phyloP scores from a whole-genome alignment of 2,329 filamentous ascomycete species.

The Neospermospora avenae region DNA sequence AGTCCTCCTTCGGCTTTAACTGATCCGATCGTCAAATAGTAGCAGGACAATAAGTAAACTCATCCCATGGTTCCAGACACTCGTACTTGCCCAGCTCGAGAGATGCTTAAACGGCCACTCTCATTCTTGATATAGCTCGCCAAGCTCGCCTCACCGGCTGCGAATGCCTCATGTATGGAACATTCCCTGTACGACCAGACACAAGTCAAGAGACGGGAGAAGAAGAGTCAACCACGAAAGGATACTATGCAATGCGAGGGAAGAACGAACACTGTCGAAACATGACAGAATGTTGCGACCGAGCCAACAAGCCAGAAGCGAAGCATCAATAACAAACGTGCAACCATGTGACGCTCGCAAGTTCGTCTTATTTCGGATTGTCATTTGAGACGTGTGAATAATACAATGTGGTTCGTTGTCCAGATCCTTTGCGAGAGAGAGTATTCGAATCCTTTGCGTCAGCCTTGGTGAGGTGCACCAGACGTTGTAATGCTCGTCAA shows the following conservation, averaged over 20 bases:
- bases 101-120: not conserved
- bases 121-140: not conserved
- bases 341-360: slow-evolving; percentile 19
- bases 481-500: not conserved
- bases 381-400: slow-evolving; percentile 18
- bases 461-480: slow-evolving; percentile 21
- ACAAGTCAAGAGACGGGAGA: not conserved
- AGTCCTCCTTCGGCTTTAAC: not conserved
- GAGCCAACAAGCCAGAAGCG: not conserved
- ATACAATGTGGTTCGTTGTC: not conserved
- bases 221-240: not conserved
- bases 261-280: not conserved
- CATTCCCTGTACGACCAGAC: not conserved
- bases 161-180: not conserved
- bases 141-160: not conserved
- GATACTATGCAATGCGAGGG: not conserved
- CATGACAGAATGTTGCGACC: not conserved
- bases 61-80: not conserved
- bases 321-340: not conserved
- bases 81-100: not conserved
- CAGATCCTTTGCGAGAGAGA: not conserved
- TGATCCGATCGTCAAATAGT: not conserved
- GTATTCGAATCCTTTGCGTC: not conserved
- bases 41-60: not conserved
- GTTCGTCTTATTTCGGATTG: slow-evolving; percentile 24